Percentiles rank a stretch among this genome's conserved stretches.
These are phyloP conservation scores for Vanderwaltozyma polyspora DNA, from an alignment of 805 yeast genomes.

Conservation along the genomic window DNA sequence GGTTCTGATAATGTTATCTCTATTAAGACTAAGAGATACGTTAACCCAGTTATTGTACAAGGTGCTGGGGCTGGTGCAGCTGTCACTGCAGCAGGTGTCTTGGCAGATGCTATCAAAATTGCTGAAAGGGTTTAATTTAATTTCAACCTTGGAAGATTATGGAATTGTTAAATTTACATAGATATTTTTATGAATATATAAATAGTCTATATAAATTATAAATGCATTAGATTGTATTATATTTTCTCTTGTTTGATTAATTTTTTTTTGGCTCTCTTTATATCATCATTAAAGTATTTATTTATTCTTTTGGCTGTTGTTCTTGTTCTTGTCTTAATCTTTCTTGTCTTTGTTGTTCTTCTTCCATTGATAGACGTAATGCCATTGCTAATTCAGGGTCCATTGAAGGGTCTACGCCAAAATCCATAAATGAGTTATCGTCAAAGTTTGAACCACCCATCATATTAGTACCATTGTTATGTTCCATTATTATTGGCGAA, in stretches of 20 bases:
- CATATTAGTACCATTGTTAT: conserved; percentile 27
- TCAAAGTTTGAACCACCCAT: conserved; percentile 34
- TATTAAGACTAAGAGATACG: conserved; percentile 82
- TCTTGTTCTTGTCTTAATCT: conserved; percentile 37
- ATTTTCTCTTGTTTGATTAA: background rate
- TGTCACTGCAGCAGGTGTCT: conserved; percentile 78
- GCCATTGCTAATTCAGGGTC: conserved; percentile 98
- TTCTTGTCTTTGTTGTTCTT: conserved; percentile 86
- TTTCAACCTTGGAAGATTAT: background rate
- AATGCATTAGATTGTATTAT: background rate
- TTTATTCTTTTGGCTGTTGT: no score
- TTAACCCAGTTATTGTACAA: conserved; percentile 86
- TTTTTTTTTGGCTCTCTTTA: no score
- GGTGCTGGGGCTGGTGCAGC: conserved; percentile 94
- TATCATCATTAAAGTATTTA: no score
- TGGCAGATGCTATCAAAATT: conserved; percentile 85
- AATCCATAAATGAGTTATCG: conserved; percentile 47
- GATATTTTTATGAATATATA: background rate
- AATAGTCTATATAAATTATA: background rate
- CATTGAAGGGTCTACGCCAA: conserved; percentile 76
- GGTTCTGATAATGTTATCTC: conserved; percentile 96
- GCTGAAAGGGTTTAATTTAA: conserved; percentile 57
- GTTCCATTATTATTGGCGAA: conserved; percentile 64
- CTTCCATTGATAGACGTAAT: conserved; percentile 85
- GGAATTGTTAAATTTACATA: no score